Base-by-base conservation (phyloP, 2,329 filamentous ascomycete species). In the Lachnellula arida region DNA sequence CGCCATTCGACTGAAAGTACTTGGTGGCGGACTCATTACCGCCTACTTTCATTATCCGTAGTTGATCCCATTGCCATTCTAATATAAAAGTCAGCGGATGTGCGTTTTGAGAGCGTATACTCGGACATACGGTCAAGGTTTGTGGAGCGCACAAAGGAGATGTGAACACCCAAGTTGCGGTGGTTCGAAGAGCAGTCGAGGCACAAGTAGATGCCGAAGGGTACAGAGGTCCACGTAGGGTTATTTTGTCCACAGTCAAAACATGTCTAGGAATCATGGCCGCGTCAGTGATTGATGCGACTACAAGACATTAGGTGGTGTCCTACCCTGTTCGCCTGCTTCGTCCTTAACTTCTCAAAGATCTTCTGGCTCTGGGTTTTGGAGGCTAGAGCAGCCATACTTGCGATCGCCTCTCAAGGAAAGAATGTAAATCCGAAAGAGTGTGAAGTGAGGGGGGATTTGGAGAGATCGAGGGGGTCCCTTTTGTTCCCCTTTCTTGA, bases 11-110 rank as follows among this genome's bases (percentile, higher is more conserved):
- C 75, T 97, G 92, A 79, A 97, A 99, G 79, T 91, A 99, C 76
- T 96, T 97, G 69, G 92, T 97, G 49, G 94, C 94, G 56, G 91
- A 96, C 75, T 97, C 93, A 70, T 99, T 99, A 56, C 94, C 94
- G 63, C 94, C 94, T 15, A 97, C 91, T 77, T 99, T 99, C 93
- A 99, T 97, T 56, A 93, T 75, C 51, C 94, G 89, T 58, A 99
- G 81, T 73, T 99, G 94, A 65, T 97, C 91, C 94, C 94, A 99
- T 88, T 97, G 91, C 94, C 94, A 99, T 78, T 90, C 87, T 89
- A 67, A 39, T 39, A 44, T 23, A 48, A 61, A 56, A 61, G 62
- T 72, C 60, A 72, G 59, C 23, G 11, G 25, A 28, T 37, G 8
- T 8, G 25, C 15, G 14, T 46, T 3, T 5, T 28, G 23, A 55